Base-by-base conservation (phyloP, 1,284 basidiomycete genomes). In the Cystobasidium sp. region DNA sequence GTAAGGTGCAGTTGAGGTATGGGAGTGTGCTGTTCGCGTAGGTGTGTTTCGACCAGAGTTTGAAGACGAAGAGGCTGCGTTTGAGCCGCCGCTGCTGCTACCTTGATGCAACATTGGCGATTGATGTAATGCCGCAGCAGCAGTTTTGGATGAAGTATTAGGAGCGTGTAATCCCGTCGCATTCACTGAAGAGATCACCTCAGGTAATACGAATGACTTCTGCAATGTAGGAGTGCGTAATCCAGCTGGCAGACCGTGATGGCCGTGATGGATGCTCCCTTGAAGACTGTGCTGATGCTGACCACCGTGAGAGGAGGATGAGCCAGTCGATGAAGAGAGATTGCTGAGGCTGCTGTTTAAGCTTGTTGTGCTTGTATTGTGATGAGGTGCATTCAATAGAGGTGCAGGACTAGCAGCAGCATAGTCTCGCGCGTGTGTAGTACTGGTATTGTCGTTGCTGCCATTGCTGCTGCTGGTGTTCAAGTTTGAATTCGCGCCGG, bases 201-300 rank as follows among this genome's bases (percentile, higher is more conserved):
- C 62, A 9, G 63, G 63, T 37, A 73, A 43, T 3, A 73, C 61
- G 44, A 65, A 65, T 8, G 70, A 73, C 41, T 73, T 73, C 49
- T 65, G 62, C 62, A 73, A 41, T n/a, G 70, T 73, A 16, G 70
- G 70, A 18, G 70, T 73, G 52, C 70, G 70, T 55, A 73, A 39
- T 51, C 70, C 70, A 43, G 70, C 31, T 18, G 70, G 70, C 6
- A 73, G 24, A 39, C 62, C 51, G 43, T 63, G 69, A 24, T 63
- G 61, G 20, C 56, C 46, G 61, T 51, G 47, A 20, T 51, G 20
- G 47, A 20, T 51, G 47, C 16, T 14, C 14, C 14, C 20, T 14
- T 16, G 14, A 20, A 16, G 14, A 20, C 20, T 51, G 47, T 51
- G 20, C 47, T 51, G 47, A 51, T 51, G 16, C 47, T 51, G 47